phyloP scores from a whole-genome alignment of 2,329 filamentous ascomycete species.

The Stachybotrys chartarum region DNA sequence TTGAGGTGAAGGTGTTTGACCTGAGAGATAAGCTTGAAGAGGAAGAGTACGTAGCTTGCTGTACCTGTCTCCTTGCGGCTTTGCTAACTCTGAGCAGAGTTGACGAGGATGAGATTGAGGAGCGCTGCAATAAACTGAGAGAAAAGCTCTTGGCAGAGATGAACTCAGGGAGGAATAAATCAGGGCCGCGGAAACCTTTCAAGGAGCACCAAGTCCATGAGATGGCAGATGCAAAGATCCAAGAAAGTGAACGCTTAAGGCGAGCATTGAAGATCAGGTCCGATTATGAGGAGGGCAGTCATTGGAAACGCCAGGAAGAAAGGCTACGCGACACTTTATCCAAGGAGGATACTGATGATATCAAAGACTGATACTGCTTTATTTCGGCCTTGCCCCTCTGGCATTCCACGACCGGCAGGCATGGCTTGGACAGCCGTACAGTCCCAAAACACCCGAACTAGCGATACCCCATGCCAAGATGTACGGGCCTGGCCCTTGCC shows the following conservation, averaged over 20 bases:
- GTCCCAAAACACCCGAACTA: no score
- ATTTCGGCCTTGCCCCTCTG: not conserved
- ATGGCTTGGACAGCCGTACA: not conserved
- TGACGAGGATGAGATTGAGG: constrained; percentile 87
- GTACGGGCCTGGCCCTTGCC: no score
- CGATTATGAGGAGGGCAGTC: constrained; percentile 77
- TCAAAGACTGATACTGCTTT: not conserved
- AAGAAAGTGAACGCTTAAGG: constrained; percentile 83
- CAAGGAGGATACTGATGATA: constrained; percentile 26
- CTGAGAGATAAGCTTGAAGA: constrained; percentile 88
- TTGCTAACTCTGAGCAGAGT: constrained; percentile 39
- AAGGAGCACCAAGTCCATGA: constrained; percentile 96
- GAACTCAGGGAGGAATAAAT: constrained; percentile 21
- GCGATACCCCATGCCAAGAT: no score
- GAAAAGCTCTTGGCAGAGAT: constrained; percentile 32
- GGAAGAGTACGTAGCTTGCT: constrained; percentile 52
- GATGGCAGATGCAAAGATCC: constrained; percentile 90
- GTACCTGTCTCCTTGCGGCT: not conserved
- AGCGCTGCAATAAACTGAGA: constrained; percentile 36
- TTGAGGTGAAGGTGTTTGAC: constrained; percentile 92
- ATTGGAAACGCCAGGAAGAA: constrained; percentile 82
- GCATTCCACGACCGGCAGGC: not conserved
- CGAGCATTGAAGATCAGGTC: constrained; percentile 81
- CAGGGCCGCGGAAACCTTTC: constrained; percentile 45
- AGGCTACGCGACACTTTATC: constrained; percentile 40